Evolutionary conservation across 352 stramenopile genomes (phyloP).

Genomic region (Achlya hypogyna): DNA sequence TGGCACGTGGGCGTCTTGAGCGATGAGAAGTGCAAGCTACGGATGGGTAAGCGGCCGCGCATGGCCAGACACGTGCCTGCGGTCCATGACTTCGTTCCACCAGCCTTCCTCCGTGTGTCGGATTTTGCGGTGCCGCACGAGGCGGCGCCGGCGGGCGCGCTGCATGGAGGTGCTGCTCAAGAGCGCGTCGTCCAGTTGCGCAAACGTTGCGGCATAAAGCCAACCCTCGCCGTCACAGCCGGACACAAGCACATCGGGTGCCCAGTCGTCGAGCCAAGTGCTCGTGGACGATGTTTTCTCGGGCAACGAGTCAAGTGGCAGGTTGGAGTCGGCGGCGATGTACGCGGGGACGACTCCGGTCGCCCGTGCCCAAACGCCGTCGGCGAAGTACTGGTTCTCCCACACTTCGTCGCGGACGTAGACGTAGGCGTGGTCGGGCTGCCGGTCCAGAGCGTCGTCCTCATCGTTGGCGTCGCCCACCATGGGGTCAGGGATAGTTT

Average conservation of each 20-base stretch:
- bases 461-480: background rate
- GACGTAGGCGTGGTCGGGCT: background rate
- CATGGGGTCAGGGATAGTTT: conserved; percentile 4
- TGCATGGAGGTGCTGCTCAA: conserved; percentile 18
- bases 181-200: conserved; percentile 8
- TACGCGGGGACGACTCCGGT: background rate
- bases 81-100: conserved; percentile 76
- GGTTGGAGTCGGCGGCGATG: background rate
- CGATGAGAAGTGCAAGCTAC: conserved; percentile 4
- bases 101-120: conserved; percentile 67
- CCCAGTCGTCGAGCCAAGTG: conserved; percentile 54
- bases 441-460: background rate
- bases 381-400: conserved; percentile 15
- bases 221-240: conserved; percentile 58
- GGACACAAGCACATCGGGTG: conserved; percentile 40
- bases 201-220: conserved; percentile 46
- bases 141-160: conserved; percentile 37
- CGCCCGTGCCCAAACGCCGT: background rate
- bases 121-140: conserved; percentile 57
- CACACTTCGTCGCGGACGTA: conserved; percentile 16
- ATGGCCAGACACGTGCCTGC: conserved; percentile 32
- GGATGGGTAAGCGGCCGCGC: background rate
- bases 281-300: conserved; percentile 2
- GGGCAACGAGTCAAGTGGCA: background rate
- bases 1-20: conserved; percentile 59